phyloP scores from a whole-genome alignment of 2,329 filamentous ascomycete species.

The Plenodomus tracheiphilus region DNA sequence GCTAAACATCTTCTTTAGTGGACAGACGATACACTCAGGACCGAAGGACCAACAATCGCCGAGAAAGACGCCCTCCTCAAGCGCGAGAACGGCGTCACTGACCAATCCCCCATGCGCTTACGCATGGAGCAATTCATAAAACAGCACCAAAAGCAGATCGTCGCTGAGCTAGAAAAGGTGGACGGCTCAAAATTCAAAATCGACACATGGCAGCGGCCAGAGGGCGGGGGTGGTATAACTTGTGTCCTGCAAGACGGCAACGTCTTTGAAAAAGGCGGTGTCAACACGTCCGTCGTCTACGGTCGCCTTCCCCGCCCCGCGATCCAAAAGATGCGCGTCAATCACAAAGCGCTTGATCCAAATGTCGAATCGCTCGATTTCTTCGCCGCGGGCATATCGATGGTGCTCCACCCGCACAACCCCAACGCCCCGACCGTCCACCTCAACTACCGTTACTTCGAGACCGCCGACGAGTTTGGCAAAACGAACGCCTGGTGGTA shows the following conservation, averaged over 20 bases:
- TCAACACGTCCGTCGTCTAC: conserved; percentile 94
- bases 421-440: conserved; percentile 98
- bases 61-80: conserved; percentile 83
- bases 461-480: conserved; percentile 84
- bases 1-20: conserved; percentile 23
- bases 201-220: conserved; percentile 84
- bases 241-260: conserved; percentile 95
- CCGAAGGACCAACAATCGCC: conserved; percentile 72
- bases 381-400: conserved; percentile 89
- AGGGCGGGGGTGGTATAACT: conserved; percentile 90
- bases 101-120: conserved; percentile 89
- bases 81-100: conserved; percentile 73
- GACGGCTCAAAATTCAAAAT: conserved; percentile 81
- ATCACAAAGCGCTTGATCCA: conserved; percentile 87
- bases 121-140: conserved; percentile 98
- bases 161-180: conserved; percentile 77
- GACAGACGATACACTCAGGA: conserved; percentile 45
- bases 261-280: conserved; percentile 96
- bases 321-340: conserved; percentile 80
- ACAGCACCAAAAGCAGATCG: conserved; percentile 86
- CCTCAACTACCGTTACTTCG: conserved; percentile 98
- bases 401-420: conserved; percentile 92
- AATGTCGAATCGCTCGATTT: conserved; percentile 85
- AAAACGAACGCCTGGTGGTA: conserved; percentile 95
- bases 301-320: conserved; percentile 84